A percentile compares a stretch with the other conserved stretches of the same genome.
Conservation (phyloP, 805 yeast genomes). For the Nakazawaea holstii region DNA sequence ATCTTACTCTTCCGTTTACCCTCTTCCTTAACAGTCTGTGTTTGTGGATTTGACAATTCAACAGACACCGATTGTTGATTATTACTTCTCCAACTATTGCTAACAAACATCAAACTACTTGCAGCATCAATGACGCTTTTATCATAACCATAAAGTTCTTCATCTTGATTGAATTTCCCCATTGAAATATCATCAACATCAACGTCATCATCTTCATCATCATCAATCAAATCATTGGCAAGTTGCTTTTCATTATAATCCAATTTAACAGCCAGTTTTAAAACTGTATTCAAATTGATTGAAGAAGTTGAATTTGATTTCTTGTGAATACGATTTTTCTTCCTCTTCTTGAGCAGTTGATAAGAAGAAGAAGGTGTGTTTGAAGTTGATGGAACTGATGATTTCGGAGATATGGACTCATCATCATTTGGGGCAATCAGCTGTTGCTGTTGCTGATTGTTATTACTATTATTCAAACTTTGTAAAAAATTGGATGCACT, state of each 20-base stretch:
- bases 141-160: not conserved
- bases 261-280: slow-evolving; percentile 1
- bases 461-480: not conserved
- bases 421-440: not conserved
- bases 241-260: not conserved
- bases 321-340: slow-evolving; percentile 1
- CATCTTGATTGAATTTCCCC: not conserved
- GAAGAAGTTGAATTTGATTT: slow-evolving; percentile 9
- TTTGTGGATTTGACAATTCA: not conserved
- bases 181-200: not conserved
- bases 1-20: slow-evolving; percentile 1
- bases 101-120: slow-evolving; percentile 5
- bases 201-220: not conserved
- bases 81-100: slow-evolving; percentile 3
- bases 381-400: slow-evolving; percentile 1
- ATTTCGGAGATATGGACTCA: slow-evolving; percentile 7
- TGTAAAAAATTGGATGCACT: slow-evolving; percentile 1
- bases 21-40: not conserved
- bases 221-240: not conserved
- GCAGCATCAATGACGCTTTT: slow-evolving; percentile 8
- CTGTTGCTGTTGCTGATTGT: not conserved
- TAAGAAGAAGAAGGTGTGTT: not conserved
- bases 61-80: not conserved
- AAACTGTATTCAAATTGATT: slow-evolving; percentile 4
- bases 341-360: not conserved